Evolutionary conservation across 1,284 basidiomycete species (phyloP).

Genomic region (Leccinum solheimii): DNA sequence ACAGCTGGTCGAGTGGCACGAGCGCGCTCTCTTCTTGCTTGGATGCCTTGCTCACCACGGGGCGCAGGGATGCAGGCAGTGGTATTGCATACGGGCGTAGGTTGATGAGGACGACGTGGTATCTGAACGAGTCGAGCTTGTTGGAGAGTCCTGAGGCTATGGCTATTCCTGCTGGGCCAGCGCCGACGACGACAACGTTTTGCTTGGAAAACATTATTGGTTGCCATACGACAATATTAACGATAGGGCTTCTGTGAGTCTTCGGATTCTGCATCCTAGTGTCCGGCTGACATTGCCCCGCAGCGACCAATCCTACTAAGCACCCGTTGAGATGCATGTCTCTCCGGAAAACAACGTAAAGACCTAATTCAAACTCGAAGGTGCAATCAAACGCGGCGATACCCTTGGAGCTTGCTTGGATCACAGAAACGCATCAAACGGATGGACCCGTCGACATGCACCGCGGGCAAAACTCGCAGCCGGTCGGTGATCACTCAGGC

Average conservation of each 20-base stretch:
- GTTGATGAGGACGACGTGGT: conserved; percentile 44
- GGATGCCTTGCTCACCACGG: conserved; percentile 39
- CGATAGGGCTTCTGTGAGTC: not conserved
- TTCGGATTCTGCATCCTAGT: too few species aligned
- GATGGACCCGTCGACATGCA: not conserved
- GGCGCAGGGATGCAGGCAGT: conserved; percentile 41
- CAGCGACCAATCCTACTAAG: conserved; percentile 13
- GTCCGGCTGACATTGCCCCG: not conserved
- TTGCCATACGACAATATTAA: not conserved
- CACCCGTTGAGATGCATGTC: conserved; percentile 40
- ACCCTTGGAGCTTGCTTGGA: conserved; percentile 42
- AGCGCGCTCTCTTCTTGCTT: conserved; percentile 38
- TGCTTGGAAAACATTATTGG: conserved; percentile 13
- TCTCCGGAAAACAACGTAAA: conserved; percentile 72
- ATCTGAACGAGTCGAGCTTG: conserved; percentile 38
- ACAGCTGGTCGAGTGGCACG: conserved; percentile 48
- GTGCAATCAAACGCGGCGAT: conserved; percentile 83
- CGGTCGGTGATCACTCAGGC: conserved; percentile 4
- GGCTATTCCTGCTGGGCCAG: conserved; percentile 38
- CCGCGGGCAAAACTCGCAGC: conserved; percentile 7
- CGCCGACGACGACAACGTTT: conserved; percentile 47
- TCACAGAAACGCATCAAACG: conserved; percentile 21
- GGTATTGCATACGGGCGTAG: conserved; percentile 39
- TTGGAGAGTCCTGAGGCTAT: conserved; percentile 38
- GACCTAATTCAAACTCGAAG: conserved; percentile 67